Percentiles rank a stretch among this genome's conserved stretches.
Evolutionary conservation across 176 grass and related monocot genomes (phyloP).

Genomic region (Oryza officinalis): DNA sequence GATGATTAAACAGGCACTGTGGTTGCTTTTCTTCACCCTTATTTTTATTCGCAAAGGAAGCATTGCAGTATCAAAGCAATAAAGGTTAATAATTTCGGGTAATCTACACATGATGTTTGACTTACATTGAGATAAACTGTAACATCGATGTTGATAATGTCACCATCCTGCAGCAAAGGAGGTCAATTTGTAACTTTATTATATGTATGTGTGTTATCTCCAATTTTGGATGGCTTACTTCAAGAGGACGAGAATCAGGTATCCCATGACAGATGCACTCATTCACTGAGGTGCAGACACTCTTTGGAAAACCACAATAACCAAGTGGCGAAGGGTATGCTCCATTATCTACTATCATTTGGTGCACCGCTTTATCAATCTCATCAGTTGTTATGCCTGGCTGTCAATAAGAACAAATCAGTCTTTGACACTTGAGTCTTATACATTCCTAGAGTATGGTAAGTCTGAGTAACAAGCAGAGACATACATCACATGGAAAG

Average conservation of each 20-base stretch:
- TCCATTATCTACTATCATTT: conserved; percentile 91
- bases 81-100: conserved; percentile 9
- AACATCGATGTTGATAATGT: conserved; percentile 99
- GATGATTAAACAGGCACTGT: not conserved
- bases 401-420: conserved; percentile 60
- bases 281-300: conserved; percentile 94
- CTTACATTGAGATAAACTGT: conserved; percentile 97
- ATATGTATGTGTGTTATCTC: not conserved
- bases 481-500: conserved; percentile 25
- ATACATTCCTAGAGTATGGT: not conserved
- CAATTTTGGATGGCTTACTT: conserved; percentile 48
- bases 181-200: conserved; percentile 25
- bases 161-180: conserved; percentile 72
- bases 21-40: conserved; percentile 6
- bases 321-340: conserved; percentile 94
- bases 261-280: conserved; percentile 99
- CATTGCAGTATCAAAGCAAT: not conserved
- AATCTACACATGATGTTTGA: conserved; percentile 9
- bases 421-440: conserved; percentile 25
- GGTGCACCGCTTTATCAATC: conserved; percentile 94
- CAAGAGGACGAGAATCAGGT: conserved; percentile 88
- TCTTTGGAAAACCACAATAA: conserved; percentile 91
- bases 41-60: not conserved
- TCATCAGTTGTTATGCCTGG: conserved; percentile 94
- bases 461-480: conserved; percentile 21